Base-by-base conservation (phyloP, 2,329 filamentous ascomycete genomes). In the Monilinia laxa region DNA sequence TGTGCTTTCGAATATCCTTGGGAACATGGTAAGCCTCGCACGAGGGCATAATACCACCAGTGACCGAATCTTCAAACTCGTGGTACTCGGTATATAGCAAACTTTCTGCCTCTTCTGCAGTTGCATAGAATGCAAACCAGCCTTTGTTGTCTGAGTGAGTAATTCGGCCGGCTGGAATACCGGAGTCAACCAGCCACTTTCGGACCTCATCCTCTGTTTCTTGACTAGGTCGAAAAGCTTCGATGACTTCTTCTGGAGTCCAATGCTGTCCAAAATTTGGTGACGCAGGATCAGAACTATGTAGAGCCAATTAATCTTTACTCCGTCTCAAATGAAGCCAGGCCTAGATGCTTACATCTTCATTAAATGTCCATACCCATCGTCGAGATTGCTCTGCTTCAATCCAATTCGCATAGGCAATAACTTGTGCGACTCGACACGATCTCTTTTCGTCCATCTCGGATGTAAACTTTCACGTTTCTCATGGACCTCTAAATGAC, bases 1-100 rank as follows among this genome's bases (percentile, higher is more conserved):
- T 78, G 67, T 86, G 82, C 10, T 77, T 67, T 52, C 78, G 77
- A 18, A 86, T 69, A 55, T 80, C 70, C 45, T 79, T 77, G 0
- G 84, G 84, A 5, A 86, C 71, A 66, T 79, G 78, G 74, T 71
- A 78, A 14, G 20, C 80, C 79, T 78, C 77, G 65, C 76, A 78
- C 56, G 74, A 75, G 62, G 76, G 71, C 55, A 73, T 75, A 10
- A 72, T 53, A 49, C 72, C 73, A 11, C 75, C 76, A 9, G 73
- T 74, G 0, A 67, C 54, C 0, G 68, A 65, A 74, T 88, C 85
- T 74, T 90, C 85, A 47, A 70, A 74, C 23, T 71, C 70, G 35
- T 72, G 68, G 28, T 68, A 73, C 49, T 72, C 67, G 10, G 69
- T 85, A 65, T 74, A 72, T n/a, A 79, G 71, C 5, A 79, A 71